Evolutionary conservation across 345 rosid species (phyloP).

Genomic region (Trapa bicornis): DNA sequence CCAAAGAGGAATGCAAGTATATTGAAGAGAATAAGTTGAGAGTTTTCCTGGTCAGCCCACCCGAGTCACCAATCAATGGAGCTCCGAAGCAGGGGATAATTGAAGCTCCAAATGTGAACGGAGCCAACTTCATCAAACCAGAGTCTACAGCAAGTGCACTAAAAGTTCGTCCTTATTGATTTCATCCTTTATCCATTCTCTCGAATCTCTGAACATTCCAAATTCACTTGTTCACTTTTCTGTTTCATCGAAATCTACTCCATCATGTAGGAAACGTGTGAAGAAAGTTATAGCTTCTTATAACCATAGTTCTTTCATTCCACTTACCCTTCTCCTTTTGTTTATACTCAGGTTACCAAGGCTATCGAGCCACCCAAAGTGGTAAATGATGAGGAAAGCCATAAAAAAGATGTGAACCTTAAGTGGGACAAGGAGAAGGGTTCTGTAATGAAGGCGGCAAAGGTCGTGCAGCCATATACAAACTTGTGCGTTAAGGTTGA

Average conservation of each 20-base stretch:
- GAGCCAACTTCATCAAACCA: slow-evolving; percentile 30
- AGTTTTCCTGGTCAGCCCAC: slow-evolving; percentile 56
- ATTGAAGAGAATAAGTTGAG: slow-evolving; percentile 81
- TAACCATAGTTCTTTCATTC: neutral
- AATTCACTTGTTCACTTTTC: neutral
- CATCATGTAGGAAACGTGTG: neutral
- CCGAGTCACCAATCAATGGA: slow-evolving; percentile 56
- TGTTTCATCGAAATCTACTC: neutral
- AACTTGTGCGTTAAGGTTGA: slow-evolving; percentile 13
- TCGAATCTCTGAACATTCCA: neutral
- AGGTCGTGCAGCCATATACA: slow-evolving; percentile 8
- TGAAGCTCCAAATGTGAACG: slow-evolving; percentile 38
- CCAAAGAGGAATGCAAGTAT: slow-evolving; percentile 42
- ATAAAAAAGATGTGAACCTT: slow-evolving; percentile 22
- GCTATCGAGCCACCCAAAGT: slow-evolving; percentile 13
- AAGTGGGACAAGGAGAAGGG: slow-evolving; percentile 13
- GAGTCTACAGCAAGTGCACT: slow-evolving; percentile 32
- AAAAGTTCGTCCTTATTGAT: slow-evolving; percentile 2
- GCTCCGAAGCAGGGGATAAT: slow-evolving; percentile 29
- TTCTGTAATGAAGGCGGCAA: slow-evolving; percentile 4
- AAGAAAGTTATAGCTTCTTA: neutral
- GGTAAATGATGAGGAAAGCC: slow-evolving; percentile 15
- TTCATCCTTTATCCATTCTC: neutral
- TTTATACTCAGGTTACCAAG: slow-evolving; percentile 20
- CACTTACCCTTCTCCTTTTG: neutral